Evolutionary conservation across 495 filamentous ascomycete species (phyloP), one percentile per base, ranked within the genome.

Genomic region (Aspergillus coremiiformis): DNA sequence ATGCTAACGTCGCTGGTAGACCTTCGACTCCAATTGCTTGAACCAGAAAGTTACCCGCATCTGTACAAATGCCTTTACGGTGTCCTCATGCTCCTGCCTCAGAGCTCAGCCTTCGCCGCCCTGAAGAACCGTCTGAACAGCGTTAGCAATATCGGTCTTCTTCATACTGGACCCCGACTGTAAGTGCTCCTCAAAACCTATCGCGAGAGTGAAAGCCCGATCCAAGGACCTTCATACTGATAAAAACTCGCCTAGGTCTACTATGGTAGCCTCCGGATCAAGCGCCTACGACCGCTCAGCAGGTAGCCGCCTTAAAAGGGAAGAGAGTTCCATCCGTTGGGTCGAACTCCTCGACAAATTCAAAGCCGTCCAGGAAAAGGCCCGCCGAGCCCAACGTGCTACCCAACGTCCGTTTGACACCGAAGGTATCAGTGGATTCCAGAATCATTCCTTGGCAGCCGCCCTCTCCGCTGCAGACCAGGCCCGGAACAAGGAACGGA

Each of bases 21-120:
- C 66, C 85, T 99, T 29, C 88, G 94, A 32, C 80, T 99, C 23
- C 94, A 99, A 64, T 84, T 99, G 15, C 84, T 99, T n/a, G 94
- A 99, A 64, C 94, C 94, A 8, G 94, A 97, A 66, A 88, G 86
- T 68, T 93, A 93, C 53, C 94, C 94, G 10, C 87, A 95, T 63
- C 77, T 99, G 1, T 97, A 99, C 72, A 99, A 99, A 74, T 97
- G 92, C 67, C 83, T 99, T 11, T 99, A 96, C 61, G 94, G 94
- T 26, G 78, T 99, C 10, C 75, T 99, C 48, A 99, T 99, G 94
- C 84, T 99, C 39, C 81, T 99, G 12, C 94, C 94, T 2, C 94
- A 99, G 68, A 95, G 90, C 20, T 92, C 90, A 24, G 94, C 94
- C 10, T 99, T 99, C 67, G 92, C 91, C 7, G 90, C 91, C 2